phyloP scores from a whole-genome alignment of 2,329 filamentous ascomycete species.

The Phialocephala subalpina region DNA sequence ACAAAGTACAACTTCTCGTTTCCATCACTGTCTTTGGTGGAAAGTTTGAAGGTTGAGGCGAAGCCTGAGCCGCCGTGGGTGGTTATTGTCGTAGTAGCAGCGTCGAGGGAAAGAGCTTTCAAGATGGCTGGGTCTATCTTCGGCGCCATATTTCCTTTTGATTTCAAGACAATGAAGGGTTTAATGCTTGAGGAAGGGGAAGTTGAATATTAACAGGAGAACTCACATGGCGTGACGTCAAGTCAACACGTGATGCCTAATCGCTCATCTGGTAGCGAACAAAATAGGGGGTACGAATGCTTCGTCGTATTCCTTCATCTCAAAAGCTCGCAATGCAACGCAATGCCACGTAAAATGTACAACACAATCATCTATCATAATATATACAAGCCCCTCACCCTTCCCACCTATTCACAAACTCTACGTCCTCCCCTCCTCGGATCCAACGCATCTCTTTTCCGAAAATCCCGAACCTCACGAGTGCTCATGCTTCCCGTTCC shows the following conservation, averaged over 20 bases:
- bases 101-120: constrained; percentile 65
- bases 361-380: constrained; percentile 4
- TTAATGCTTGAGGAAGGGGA: neutral
- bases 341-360: constrained; percentile 4
- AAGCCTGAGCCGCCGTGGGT: constrained; percentile 73
- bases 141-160: constrained; percentile 46
- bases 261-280: neutral
- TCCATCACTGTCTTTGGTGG: constrained; percentile 44
- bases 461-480: constrained; percentile 88
- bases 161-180: neutral
- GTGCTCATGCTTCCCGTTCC: constrained; percentile 89
- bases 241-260: neutral
- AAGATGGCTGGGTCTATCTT: constrained; percentile 70
- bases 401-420: constrained; percentile 9
- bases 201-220: neutral
- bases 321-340: constrained; percentile 5
- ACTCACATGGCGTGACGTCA: neutral
- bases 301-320: neutral
- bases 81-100: constrained; percentile 60
- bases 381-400: constrained; percentile 13
- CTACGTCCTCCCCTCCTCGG: constrained; percentile 68
- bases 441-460: constrained; percentile 81
- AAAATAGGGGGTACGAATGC: neutral
- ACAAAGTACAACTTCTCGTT: constrained; percentile 66
- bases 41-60: constrained; percentile 70